A percentile compares a stretch with the other conserved stretches of the same genome.
Conservation (phyloP, 306 rosid genomes). For the Rubus idaeus region DNA sequence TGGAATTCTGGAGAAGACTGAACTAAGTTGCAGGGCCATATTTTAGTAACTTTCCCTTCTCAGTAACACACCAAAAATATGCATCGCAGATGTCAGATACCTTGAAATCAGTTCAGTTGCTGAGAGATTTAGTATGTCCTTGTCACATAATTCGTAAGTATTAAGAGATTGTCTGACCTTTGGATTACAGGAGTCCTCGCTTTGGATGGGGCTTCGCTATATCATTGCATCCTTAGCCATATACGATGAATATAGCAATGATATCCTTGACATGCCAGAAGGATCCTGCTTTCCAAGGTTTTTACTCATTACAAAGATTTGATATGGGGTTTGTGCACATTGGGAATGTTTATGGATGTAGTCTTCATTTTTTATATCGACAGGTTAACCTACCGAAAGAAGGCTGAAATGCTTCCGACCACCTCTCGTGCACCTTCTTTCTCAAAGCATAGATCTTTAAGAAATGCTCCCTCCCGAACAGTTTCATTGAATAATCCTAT, state of each 20-base stretch:
- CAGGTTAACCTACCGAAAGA: conserved; percentile 61
- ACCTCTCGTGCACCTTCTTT: conserved; percentile 37
- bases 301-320: conserved; percentile 25
- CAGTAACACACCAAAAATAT: not conserved
- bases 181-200: conserved; percentile 76
- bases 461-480: conserved; percentile 49
- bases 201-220: conserved; percentile 60
- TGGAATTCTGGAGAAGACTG: not conserved
- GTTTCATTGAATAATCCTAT: conserved; percentile 56
- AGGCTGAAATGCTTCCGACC: conserved; percentile 19
- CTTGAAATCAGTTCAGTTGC: not conserved
- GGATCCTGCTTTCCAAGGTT: conserved; percentile 97
- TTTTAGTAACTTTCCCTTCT: not conserved
- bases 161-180: conserved; percentile 27
- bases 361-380: conserved; percentile 10
- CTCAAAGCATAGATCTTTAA: conserved; percentile 56
- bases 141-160: not conserved
- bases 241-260: conserved; percentile 94
- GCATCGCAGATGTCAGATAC: not conserved
- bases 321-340: conserved; percentile 7
- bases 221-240: conserved; percentile 75
- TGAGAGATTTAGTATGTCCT: conserved; percentile 6
- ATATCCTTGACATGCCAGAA: conserved; percentile 89
- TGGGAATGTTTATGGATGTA: conserved; percentile 19
- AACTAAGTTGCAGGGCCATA: not conserved